Evolutionary conservation across 2,329 filamentous ascomycete species (phyloP).

Genomic region (Chlorencoelia australis): DNA sequence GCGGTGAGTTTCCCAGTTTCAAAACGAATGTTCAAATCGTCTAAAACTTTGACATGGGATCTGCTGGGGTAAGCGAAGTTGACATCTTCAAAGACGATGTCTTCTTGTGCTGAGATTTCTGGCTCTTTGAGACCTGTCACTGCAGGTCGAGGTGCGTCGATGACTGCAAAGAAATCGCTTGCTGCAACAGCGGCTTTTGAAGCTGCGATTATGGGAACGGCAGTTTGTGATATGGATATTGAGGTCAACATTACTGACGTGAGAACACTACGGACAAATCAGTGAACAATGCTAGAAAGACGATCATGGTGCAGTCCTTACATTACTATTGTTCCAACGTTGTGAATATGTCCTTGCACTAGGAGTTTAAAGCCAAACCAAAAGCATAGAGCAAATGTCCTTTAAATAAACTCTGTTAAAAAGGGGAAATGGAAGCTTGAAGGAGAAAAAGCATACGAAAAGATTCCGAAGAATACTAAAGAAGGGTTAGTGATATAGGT

Average conservation of each 20-base stretch:
- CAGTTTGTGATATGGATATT: constrained; percentile 38
- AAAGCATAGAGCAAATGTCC: constrained; percentile 47
- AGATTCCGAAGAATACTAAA: constrained; percentile 29
- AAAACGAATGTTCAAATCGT: constrained; percentile 25
- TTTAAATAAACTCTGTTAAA: constrained; percentile 20
- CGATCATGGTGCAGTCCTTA: constrained; percentile 15
- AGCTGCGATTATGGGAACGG: constrained; percentile 44
- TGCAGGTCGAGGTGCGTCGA: constrained; percentile 28
- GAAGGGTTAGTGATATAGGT: constrained; percentile 1
- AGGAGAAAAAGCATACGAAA: constrained; percentile 12
- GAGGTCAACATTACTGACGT: constrained; percentile 15
- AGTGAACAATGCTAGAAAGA: constrained; percentile 48
- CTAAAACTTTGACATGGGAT: constrained; percentile 25
- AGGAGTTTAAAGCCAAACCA: constrained; percentile 50
- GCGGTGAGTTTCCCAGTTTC: constrained; percentile 31
- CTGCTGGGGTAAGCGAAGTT: constrained; percentile 28
- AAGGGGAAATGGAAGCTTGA: background rate
- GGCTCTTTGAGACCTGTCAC: constrained; percentile 33
- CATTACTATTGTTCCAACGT: constrained; percentile 44
- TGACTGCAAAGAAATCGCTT: constrained; percentile 26
- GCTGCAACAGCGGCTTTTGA: constrained; percentile 28
- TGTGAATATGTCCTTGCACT: constrained; percentile 35
- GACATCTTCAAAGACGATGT: constrained; percentile 26
- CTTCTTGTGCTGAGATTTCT: constrained; percentile 35
- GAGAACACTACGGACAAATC: too few relatives aligned